These are phyloP conservation scores for Hyaloscypha finlandica DNA, from an alignment of 495 filamentous ascomycete genomes.

Conservation along the genomic window DNA sequence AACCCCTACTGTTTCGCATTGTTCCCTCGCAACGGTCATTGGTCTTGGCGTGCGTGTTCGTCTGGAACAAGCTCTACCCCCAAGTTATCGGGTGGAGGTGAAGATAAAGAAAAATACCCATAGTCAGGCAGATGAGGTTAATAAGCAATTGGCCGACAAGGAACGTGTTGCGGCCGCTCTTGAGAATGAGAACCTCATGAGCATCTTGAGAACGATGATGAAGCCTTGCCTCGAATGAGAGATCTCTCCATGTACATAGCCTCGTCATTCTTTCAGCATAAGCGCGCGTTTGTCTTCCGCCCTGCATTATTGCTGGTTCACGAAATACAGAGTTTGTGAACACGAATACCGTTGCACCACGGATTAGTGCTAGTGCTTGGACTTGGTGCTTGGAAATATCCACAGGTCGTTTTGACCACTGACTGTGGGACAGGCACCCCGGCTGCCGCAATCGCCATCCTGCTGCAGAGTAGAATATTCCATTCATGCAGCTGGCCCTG, in stretches of 20 bases:
- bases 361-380: background rate
- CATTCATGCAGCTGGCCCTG: background rate
- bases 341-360: too few species aligned
- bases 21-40: conserved; percentile 94
- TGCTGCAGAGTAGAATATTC: background rate
- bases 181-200: conserved; percentile 89
- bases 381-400: too few species aligned
- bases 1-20: conserved; percentile 97
- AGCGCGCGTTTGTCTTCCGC: background rate
- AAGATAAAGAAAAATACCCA: conserved; percentile 96
- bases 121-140: conserved; percentile 89
- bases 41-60: conserved; percentile 90
- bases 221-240: conserved; percentile 60
- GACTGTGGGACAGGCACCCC: background rate
- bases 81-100: conserved; percentile 91
- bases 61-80: conserved; percentile 85
- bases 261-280: background rate
- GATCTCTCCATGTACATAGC: background rate
- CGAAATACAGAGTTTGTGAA: background rate
- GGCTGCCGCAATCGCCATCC: background rate
- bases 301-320: background rate
- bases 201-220: conserved; percentile 89
- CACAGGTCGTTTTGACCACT: too few species aligned
- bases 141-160: conserved; percentile 95
- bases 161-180: conserved; percentile 92